A percentile compares a stretch with the other conserved stretches of the same genome.
phyloP scores from a whole-genome alignment of 73 alveolate species.

The Urostyla sp. region DNA sequence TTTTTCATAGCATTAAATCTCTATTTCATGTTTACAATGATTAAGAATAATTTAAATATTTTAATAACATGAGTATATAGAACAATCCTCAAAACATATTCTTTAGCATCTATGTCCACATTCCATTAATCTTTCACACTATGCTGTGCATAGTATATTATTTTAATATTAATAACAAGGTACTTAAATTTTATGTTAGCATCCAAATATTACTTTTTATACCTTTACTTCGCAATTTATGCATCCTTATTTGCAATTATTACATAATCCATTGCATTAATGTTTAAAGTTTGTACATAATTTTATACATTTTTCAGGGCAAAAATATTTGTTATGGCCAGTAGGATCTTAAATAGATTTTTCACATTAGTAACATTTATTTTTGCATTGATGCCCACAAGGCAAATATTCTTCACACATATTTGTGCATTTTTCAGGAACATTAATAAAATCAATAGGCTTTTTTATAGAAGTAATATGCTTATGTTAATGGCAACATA shows the following conservation, averaged over 20 bases:
- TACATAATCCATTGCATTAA: slow-evolving; percentile 46
- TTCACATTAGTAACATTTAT: slow-evolving; percentile 24
- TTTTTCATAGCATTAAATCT: slow-evolving; percentile 8
- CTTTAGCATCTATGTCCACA: slow-evolving; percentile 75
- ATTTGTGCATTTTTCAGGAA: slow-evolving; percentile 73
- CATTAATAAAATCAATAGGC: slow-evolving; percentile 61
- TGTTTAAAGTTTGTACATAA: slow-evolving; percentile 29
- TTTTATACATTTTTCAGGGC: slow-evolving; percentile 41
- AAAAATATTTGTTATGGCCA: slow-evolving; percentile 22
- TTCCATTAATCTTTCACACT: slow-evolving; percentile 43
- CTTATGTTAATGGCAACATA: slow-evolving; percentile 65
- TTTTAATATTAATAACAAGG: background rate
- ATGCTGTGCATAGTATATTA: background rate
- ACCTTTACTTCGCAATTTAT: background rate
- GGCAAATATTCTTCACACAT: slow-evolving; percentile 56
- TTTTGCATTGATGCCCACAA: slow-evolving; percentile 75
- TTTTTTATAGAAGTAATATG: slow-evolving; percentile 17
- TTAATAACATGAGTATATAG: background rate
- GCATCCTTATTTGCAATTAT: background rate
- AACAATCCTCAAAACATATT: slow-evolving; percentile 54
- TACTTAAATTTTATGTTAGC: background rate
- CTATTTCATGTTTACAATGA: slow-evolving; percentile 51
- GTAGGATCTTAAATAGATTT: background rate
- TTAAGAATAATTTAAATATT: background rate
- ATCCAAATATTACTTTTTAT: background rate